A percentile compares a stretch with the other conserved stretches of the same genome.
Evolutionary conservation across 2,329 filamentous ascomycete species (phyloP).

Genomic region (Tolypocladium album): DNA sequence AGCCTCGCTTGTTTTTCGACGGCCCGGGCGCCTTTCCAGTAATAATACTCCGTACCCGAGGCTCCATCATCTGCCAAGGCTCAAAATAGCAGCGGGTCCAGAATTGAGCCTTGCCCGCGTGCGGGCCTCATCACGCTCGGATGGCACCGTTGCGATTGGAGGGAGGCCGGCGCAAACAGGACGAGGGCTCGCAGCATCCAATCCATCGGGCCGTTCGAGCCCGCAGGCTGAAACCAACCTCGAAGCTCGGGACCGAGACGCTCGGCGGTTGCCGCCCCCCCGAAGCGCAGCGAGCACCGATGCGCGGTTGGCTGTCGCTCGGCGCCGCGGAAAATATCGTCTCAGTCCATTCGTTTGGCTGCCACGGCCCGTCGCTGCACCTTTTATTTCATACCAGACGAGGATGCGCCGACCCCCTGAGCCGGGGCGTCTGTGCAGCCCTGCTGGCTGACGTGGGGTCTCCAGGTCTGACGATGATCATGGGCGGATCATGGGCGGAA

Average conservation of each 20-base stretch:
- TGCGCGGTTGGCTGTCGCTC: not conserved
- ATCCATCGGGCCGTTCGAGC: not conserved
- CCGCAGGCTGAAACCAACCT: not conserved
- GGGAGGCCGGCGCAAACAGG: not conserved
- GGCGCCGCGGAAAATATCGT: not conserved
- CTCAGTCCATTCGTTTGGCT: not conserved
- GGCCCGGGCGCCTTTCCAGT: not conserved
- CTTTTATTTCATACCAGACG: not conserved
- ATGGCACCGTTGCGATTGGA: not conserved
- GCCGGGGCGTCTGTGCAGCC: not conserved
- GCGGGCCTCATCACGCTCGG: not conserved
- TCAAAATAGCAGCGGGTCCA: not conserved
- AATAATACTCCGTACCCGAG: too few species aligned
- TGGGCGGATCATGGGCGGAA: not conserved
- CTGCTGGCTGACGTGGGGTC: not conserved
- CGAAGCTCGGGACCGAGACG: not conserved
- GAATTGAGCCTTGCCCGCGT: not conserved
- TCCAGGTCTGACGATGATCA: not conserved
- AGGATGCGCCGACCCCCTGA: not conserved
- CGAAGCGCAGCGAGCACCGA: not conserved
- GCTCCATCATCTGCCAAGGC: not conserved
- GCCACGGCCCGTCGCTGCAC: not conserved
- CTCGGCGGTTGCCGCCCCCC: not conserved
- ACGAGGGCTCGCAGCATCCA: too few species aligned
- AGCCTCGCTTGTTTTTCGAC: not conserved